These are phyloP conservation scores for Aspergillus japonicus DNA, from an alignment of 2,329 filamentous ascomycete species.

Conservation along the genomic window DNA sequence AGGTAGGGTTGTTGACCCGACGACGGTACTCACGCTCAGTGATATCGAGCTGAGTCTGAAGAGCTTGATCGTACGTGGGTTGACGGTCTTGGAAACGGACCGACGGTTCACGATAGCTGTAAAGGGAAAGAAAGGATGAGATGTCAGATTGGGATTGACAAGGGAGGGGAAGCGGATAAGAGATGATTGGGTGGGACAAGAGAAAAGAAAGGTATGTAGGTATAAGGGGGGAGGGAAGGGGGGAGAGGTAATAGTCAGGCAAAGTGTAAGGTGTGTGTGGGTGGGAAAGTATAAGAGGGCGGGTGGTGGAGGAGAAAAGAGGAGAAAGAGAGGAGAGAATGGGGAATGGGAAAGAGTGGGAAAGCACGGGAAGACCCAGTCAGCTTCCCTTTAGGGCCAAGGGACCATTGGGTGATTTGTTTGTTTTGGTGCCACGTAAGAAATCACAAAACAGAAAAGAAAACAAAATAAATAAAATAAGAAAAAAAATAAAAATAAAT, in stretches of 20 bases:
- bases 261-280: constrained; percentile 2
- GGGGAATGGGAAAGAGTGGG: background rate
- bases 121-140: constrained; percentile 26
- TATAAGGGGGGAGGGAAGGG: constrained; percentile 7
- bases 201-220: background rate
- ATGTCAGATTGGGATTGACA: constrained; percentile 10
- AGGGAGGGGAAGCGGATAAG: constrained; percentile 1
- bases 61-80: constrained; percentile 42
- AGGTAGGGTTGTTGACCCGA: constrained; percentile 53
- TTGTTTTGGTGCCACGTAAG: constrained; percentile 29
- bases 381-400: background rate
- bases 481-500: background rate
- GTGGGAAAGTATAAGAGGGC: constrained; percentile 15
- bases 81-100: constrained; percentile 48
- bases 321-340: constrained; percentile 1
- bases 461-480: background rate
- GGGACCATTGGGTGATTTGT: constrained; percentile 7
- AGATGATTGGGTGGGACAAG: constrained; percentile 14
- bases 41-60: constrained; percentile 52
- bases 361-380: background rate
- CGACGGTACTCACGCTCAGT: constrained; percentile 65
- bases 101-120: constrained; percentile 58
- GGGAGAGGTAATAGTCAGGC: background rate
- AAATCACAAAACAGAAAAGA: background rate
- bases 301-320: background rate